phyloP scores from a whole-genome alignment of 441 rosid genomes.

The Capsella rubella region DNA sequence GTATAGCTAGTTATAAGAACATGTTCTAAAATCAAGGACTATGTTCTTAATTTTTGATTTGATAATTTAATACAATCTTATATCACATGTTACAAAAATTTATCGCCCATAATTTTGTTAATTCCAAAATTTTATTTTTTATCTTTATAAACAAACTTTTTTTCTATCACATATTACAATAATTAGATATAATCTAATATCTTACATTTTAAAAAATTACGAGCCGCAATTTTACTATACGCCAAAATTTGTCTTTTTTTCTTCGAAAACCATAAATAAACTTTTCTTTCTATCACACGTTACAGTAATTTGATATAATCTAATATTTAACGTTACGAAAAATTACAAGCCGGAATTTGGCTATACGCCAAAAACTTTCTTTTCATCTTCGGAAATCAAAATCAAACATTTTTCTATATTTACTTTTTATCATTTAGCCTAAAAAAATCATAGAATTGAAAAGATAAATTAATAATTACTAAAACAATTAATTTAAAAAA shows the following conservation, averaged over 20 bases:
- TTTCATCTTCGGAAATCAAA: background rate
- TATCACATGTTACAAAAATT: background rate
- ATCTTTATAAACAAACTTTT: no score
- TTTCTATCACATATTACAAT: no score
- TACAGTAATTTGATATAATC: background rate
- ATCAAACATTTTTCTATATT: background rate
- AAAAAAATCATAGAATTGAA: background rate
- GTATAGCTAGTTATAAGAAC: background rate
- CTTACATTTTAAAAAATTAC: no score
- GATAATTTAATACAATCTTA: background rate
- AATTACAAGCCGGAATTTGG: background rate
- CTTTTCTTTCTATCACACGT: no score
- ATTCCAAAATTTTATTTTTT: no score
- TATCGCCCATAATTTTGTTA: background rate
- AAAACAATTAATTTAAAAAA: background rate
- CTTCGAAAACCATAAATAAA: no score
- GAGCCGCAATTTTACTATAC: no score
- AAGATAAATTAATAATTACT: background rate
- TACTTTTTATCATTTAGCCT: background rate
- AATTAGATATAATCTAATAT: no score
- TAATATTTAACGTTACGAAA: background rate
- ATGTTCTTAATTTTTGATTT: background rate
- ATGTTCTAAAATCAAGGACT: background rate
- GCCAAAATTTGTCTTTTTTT: no score
- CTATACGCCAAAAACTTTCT: no score